A percentile compares a stretch with the other conserved stretches of the same genome.
Conservation (phyloP, 2,329 filamentous ascomycete genomes). For the Calonectria naviculata region DNA sequence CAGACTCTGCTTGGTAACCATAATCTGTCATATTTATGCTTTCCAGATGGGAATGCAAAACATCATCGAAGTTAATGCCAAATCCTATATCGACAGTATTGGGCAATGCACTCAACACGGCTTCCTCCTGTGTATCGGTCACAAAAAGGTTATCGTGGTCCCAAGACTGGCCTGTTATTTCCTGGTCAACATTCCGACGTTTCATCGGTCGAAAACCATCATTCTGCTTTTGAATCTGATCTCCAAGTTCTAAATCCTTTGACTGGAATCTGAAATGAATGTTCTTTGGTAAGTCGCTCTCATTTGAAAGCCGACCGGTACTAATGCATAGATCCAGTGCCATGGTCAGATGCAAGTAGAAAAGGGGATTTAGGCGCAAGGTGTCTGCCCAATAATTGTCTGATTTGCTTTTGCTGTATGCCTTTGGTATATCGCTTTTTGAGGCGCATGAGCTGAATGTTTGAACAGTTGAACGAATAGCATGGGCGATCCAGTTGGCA, state of each 20-base stretch:
- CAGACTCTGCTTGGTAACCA: neutral
- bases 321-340: neutral
- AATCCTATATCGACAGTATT: neutral
- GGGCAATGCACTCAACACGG: neutral
- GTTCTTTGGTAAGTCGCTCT: neutral
- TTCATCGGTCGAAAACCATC: neutral
- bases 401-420: neutral
- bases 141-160: neutral
- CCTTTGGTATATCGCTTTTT: neutral
- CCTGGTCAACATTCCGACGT: neutral
- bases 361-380: neutral
- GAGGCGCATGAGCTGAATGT: neutral
- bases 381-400: neutral
- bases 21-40: neutral
- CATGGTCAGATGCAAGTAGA: neutral
- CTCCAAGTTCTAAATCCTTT: neutral
- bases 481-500: neutral
- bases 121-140: neutral
- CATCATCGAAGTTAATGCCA: neutral
- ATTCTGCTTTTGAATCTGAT: neutral
- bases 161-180: neutral
- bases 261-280: neutral
- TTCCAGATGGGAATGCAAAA: neutral
- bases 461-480: neutral
- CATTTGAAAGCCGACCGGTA: neutral